Base-by-base conservation (phyloP, 306 rosid genomes). In the Castanopsis chinensis region DNA sequence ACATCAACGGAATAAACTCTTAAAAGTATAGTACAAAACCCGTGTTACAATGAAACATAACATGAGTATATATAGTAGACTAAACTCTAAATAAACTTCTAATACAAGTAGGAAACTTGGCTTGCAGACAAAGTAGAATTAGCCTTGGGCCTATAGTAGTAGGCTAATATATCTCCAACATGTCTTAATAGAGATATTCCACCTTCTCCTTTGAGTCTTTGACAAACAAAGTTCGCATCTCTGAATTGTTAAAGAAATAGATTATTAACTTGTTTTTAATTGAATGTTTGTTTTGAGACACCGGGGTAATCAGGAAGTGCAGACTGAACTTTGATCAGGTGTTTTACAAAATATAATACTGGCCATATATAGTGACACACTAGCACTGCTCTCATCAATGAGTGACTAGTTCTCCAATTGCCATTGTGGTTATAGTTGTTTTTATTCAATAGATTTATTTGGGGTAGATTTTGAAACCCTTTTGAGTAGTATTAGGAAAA, bases 171-270 rank as follows among this genome's bases (percentile, higher is more conserved):
- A 33, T 33, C 35, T 37, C 9, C 1, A 37, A 37, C 10, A 37
- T 90, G 85, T 83, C 83, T 95, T 56, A 82, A 85, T 83, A 60
- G 93, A 67, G 97, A 90, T 72, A 89, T 95, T 76, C 98, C 99
- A 14, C 77, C 93, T 6, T 89, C 97, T 58, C 99, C 99, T 79
- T 79, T 55, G 70, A 76, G 55, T 97, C 99, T 79, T 79, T 55
- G 68, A 76, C 85, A 69, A 91, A 90, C 85, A 95, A 95, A 98
- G 98, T 95, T 60, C 78, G 76, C 69, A 72, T 83, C 64, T 72
- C 74, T 56, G n/a, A 52, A 77, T 3, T 11, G 17, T 33, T 30
- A 57, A 52, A 60, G 52, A 56, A 51, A 63, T 27, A 51, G 0
- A n/a, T 56, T 41, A 56, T 45, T 45, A 45, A 45, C 15, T 45